Base-by-base conservation (phyloP, 1,284 basidiomycete species). In the Stereum hirsutum region DNA sequence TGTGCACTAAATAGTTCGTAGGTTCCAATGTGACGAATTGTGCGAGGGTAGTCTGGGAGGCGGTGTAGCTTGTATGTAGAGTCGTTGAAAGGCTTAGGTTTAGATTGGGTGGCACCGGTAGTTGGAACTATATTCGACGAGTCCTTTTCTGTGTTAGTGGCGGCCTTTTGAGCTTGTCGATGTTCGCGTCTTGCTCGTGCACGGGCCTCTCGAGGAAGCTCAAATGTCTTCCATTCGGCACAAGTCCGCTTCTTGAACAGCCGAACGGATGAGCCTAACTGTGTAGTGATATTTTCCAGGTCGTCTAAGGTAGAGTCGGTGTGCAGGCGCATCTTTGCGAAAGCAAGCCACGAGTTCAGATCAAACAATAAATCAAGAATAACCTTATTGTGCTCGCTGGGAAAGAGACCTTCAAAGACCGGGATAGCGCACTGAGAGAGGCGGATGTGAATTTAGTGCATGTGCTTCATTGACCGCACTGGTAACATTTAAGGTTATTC, bases 291-390 rank as follows among this genome's bases (percentile, higher is more conserved):
- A 0, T 19, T 8, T 0, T 53, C 41, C 1, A 63, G 47, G 3
- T 46, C 28, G 0, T 42, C 20, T 4, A 62, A 39, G 1, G 61
- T 57, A 0, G 32, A 32, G 1, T 56, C 53, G 0, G 58, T 57
- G 30, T 66, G 64, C 11, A 57, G 35, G 0, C 55, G 55, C 1
- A 65, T 48, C 28, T 64, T 64, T 0, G 62, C 59, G 2, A 58
- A 49, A 0, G 49, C 53, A 41, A 63, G 62, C 57, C 57, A 65
- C 6, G 48, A 39, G 0, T 44, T 50, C 2, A 60, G 41, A 2
- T 44, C 43, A 37, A 57, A 65, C 0, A 65, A 33, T 4, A 65
- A 30, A 12, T 55, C 43, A 1, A 51, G 30, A 2, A 62, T 41
- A 3, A 52, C 43, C 0, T 37, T 26, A 34, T 64, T 47, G 17